Conservation (phyloP, 2,329 filamentous ascomycete species). For the Colletotrichum magnum region DNA sequence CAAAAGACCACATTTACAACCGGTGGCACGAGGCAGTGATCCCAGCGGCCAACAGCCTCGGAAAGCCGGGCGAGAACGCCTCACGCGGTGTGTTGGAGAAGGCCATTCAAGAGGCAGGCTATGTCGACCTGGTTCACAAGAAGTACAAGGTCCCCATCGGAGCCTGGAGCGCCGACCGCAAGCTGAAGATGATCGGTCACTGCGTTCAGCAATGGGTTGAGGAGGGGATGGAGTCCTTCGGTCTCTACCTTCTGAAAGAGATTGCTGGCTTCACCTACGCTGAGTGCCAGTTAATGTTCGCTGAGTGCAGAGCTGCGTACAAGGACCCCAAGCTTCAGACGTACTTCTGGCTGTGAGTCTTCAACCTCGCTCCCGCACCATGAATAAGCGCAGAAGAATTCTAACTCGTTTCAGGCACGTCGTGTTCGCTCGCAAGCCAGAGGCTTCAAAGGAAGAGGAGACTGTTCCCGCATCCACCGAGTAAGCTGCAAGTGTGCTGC, state of each 20-base stretch:
- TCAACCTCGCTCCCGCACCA: background rate
- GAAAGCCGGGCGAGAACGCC: conserved; percentile 48
- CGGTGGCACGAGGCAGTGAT: conserved; percentile 49
- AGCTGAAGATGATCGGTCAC: conserved; percentile 34
- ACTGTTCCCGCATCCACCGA: background rate
- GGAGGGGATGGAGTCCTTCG: conserved; percentile 47
- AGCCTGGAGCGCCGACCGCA: conserved; percentile 38
- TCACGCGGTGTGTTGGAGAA: conserved; percentile 41
- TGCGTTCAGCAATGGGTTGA: conserved; percentile 44
- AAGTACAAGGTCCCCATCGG: conserved; percentile 40
- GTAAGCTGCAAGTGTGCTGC: too few relatives aligned
- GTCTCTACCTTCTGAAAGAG: conserved; percentile 46
- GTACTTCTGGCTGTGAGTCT: conserved; percentile 17
- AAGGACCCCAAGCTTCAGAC: conserved; percentile 20
- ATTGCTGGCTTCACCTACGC: conserved; percentile 47
- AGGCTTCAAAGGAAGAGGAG: background rate
- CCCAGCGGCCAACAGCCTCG: conserved; percentile 48
- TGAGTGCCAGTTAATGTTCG: conserved; percentile 44
- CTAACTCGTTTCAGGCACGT: background rate
- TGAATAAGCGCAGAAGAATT: background rate
- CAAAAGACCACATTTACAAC: conserved; percentile 18
- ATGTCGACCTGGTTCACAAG: conserved; percentile 38
- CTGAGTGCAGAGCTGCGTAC: conserved; percentile 41
- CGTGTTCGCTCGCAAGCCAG: conserved; percentile 9
- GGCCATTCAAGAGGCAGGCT: conserved; percentile 45